Conservation (phyloP, 768 basidiomycete genomes). For the Exidia glandulosa region DNA sequence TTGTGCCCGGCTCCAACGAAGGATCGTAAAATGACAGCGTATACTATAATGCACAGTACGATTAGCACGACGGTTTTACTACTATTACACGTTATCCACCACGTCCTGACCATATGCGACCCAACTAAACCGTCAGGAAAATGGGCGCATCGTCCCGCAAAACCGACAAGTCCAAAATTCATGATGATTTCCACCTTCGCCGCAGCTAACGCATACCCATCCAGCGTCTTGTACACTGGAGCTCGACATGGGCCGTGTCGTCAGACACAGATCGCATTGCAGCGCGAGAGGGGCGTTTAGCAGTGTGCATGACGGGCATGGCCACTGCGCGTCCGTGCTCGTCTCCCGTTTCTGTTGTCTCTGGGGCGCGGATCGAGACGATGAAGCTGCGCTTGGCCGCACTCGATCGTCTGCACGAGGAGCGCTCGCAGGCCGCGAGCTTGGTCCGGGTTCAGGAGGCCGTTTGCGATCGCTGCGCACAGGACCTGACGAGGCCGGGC, state of each 20-base stretch:
- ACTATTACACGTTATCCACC: too few relatives aligned
- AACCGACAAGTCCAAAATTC: slow-evolving; percentile 65
- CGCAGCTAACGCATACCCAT: slow-evolving; percentile 61
- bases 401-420: background rate
- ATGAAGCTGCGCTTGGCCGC: slow-evolving; percentile 2
- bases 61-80: too few relatives aligned
- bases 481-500: background rate
- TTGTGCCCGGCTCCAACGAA: too few relatives aligned
- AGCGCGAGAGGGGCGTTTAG: slow-evolving; percentile 37
- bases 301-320: slow-evolving; percentile 49
- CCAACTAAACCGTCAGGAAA: too few relatives aligned
- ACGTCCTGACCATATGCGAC: too few relatives aligned
- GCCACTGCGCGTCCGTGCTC: slow-evolving; percentile 14
- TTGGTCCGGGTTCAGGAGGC: background rate
- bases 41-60: too few relatives aligned
- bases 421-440: slow-evolving; percentile 1
- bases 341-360: background rate
- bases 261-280: slow-evolving; percentile 64
- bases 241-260: too few relatives aligned
- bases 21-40: too few relatives aligned
- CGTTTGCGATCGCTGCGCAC: slow-evolving; percentile 5
- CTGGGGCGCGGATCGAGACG: background rate
- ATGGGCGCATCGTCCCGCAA: slow-evolving; percentile 38
- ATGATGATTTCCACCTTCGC: slow-evolving; percentile 47
- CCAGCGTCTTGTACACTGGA: slow-evolving; percentile 26